These are phyloP conservation scores for Prinsepia uniflora DNA, from an alignment of 306 rosid genomes.

Conservation along the genomic window DNA sequence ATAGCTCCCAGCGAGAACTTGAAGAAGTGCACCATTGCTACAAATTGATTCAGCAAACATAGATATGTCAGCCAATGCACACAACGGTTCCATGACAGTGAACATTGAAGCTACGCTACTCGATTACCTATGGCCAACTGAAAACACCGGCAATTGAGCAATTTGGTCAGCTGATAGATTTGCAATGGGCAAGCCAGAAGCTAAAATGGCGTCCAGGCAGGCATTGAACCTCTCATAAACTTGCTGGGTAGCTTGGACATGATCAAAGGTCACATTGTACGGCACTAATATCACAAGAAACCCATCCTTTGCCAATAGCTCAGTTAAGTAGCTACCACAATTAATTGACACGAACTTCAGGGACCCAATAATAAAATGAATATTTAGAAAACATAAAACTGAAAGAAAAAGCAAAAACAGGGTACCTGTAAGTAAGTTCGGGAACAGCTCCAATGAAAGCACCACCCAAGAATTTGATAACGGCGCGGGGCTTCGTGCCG, in stretches of 20 bases:
- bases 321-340: constrained; percentile 59
- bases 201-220: constrained; percentile 57
- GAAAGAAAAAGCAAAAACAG: constrained; percentile 10
- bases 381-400: background rate
- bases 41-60: background rate
- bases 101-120: background rate
- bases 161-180: constrained; percentile 61
- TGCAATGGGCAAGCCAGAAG: constrained; percentile 65
- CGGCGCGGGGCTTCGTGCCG: constrained; percentile 66
- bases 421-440: constrained; percentile 80
- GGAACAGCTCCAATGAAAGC: constrained; percentile 96
- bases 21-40: constrained; percentile 58
- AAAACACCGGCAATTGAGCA: constrained; percentile 61
- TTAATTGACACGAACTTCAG: constrained; percentile 2
- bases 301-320: constrained; percentile 73
- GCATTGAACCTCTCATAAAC: constrained; percentile 70
- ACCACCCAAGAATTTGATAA: constrained; percentile 89
- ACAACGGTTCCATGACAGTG: background rate
- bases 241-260: constrained; percentile 63
- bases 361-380: background rate
- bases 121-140: constrained; percentile 82
- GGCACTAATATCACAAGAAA: constrained; percentile 76
- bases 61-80: background rate
- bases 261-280: constrained; percentile 88
- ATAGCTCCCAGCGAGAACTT: constrained; percentile 48